Conservation (phyloP, 23 red algal genomes). For the Chondrus crispus region DNA sequence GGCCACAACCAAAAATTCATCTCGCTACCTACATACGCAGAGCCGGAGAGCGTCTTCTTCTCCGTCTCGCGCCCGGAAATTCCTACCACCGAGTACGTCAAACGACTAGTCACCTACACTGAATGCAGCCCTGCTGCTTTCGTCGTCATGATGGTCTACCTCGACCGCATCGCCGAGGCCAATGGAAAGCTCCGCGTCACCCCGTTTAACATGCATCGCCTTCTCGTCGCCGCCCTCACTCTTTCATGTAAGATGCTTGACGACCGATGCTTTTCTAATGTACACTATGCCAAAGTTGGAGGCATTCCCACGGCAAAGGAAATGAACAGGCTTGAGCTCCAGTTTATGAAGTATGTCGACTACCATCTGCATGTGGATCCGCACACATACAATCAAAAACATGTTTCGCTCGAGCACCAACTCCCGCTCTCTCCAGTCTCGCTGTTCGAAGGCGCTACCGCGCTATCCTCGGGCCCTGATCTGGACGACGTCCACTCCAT, state of each 20-base stretch:
- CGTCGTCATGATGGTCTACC: constrained; percentile 45
- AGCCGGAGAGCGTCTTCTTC: constrained; percentile 55
- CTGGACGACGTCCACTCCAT: too few relatives aligned
- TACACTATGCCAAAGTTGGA: constrained; percentile 85
- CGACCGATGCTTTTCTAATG: constrained; percentile 83
- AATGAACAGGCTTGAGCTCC: constrained; percentile 77
- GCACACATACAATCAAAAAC: constrained; percentile 32
- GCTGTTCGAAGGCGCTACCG: too few relatives aligned
- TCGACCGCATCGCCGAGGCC: constrained; percentile 28
- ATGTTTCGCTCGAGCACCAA: neutral
- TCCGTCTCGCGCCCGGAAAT: constrained; percentile 44
- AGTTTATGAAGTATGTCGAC: constrained; percentile 62
- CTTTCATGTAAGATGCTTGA: constrained; percentile 87
- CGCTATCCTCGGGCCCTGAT: too few relatives aligned
- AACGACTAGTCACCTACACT: constrained; percentile 55
- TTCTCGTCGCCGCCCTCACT: constrained; percentile 79
- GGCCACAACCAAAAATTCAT: neutral
- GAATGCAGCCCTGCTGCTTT: constrained; percentile 55
- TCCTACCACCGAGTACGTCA: constrained; percentile 20
- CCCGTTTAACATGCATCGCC: constrained; percentile 76
- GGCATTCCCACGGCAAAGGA: constrained; percentile 73
- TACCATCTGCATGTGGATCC: constrained; percentile 39
- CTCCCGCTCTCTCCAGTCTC: neutral
- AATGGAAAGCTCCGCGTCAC: constrained; percentile 12
- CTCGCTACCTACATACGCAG: constrained; percentile 12